Conservation (phyloP, 495 filamentous ascomycete genomes). For the Poronia punctata region DNA sequence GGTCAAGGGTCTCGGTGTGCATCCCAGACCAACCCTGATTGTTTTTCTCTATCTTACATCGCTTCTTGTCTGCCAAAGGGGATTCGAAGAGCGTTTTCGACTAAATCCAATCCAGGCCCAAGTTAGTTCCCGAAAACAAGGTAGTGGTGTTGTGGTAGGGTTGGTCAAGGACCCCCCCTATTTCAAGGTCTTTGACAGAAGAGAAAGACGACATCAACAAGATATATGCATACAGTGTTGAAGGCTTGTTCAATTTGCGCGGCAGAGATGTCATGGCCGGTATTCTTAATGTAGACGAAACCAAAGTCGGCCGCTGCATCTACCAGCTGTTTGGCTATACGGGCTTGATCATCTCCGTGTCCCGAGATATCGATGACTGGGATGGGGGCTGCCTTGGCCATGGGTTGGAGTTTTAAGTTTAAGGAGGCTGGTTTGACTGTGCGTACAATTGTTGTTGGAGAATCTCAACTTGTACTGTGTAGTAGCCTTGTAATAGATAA, state of each 20-base stretch:
- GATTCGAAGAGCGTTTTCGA: constrained; percentile 72
- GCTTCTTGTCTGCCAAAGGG: constrained; percentile 62
- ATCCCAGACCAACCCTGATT: constrained; percentile 88
- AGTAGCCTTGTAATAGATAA: no score
- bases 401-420: no score
- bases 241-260: constrained; percentile 68
- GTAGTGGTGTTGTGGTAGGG: no score
- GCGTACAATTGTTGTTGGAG: no score
- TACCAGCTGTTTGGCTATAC: constrained; percentile 64
- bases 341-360: constrained; percentile 33
- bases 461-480: no score
- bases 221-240: constrained; percentile 49
- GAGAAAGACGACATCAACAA: no score
- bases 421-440: no score
- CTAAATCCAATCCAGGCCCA: constrained; percentile 33
- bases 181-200: not conserved
- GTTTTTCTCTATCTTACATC: constrained; percentile 64
- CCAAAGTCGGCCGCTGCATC: constrained; percentile 74
- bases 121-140: no score
- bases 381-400: constrained; percentile 51
- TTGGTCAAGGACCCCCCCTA: no score
- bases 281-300: constrained; percentile 78
- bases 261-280: constrained; percentile 56
- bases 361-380: constrained; percentile 75
- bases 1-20: constrained; percentile 83